These are phyloP conservation scores for Sophora flavescens DNA, from an alignment of 306 rosid genomes.

Conservation along the genomic window DNA sequence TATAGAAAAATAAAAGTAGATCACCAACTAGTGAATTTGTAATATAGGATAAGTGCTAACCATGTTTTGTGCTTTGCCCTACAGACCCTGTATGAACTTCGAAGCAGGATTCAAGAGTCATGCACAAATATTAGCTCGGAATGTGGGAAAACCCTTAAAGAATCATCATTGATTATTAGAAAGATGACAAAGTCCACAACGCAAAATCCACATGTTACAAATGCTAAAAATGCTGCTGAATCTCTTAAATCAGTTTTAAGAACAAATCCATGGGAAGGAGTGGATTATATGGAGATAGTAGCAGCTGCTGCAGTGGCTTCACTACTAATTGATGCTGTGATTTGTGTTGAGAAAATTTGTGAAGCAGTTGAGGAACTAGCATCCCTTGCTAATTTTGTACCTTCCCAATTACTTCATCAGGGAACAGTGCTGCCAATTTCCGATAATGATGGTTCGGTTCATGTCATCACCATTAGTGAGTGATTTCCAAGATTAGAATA, in stretches of 20 bases:
- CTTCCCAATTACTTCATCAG: slow-evolving; percentile 11
- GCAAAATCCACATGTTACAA: slow-evolving; percentile 31
- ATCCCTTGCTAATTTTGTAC: slow-evolving; percentile 41
- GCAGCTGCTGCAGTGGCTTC: slow-evolving; percentile 49
- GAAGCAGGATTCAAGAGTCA: slow-evolving; percentile 49
- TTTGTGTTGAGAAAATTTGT: slow-evolving; percentile 45
- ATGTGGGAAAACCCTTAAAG: slow-evolving; percentile 52
- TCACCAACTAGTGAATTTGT: too few relatives aligned
- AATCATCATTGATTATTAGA: slow-evolving; percentile 47
- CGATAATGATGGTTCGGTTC: slow-evolving; percentile 17
- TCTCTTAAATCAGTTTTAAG: slow-evolving; percentile 48
- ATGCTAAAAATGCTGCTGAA: slow-evolving; percentile 44
- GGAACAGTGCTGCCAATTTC: slow-evolving; percentile 45
- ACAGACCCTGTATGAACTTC: slow-evolving; percentile 48
- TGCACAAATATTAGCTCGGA: slow-evolving; percentile 52
- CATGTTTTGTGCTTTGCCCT: not conserved
- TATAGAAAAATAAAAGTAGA: too few relatives aligned
- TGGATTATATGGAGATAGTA: slow-evolving; percentile 41
- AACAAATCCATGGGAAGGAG: slow-evolving; percentile 42
- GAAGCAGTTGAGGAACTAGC: slow-evolving; percentile 50
- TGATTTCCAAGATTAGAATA: not conserved
- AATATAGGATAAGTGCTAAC: too few relatives aligned
- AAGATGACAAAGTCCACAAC: slow-evolving; percentile 43
- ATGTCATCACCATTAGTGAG: slow-evolving; percentile 30
- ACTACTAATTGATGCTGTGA: slow-evolving; percentile 49